These are phyloP conservation scores for Boletellus ananiceps DNA, from an alignment of 768 basidiomycete species.

Conservation along the genomic window DNA sequence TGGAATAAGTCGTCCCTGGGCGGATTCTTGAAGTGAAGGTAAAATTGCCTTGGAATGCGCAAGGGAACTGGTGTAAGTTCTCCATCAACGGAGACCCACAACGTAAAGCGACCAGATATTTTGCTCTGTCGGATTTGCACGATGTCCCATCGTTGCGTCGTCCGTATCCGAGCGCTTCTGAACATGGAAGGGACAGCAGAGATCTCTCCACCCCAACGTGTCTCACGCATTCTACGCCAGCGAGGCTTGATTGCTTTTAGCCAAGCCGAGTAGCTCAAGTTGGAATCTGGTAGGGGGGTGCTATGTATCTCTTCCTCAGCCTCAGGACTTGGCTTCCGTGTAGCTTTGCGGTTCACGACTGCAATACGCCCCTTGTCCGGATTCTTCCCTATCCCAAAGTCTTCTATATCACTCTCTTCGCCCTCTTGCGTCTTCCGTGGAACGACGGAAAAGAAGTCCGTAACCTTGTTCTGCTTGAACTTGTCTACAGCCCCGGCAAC, in stretches of 20 bases:
- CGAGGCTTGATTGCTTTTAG: constrained; percentile 68
- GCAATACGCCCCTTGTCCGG: constrained; percentile 42
- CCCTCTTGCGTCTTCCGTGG: constrained; percentile 10
- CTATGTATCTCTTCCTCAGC: constrained; percentile 25
- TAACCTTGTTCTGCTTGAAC: constrained; percentile 97
- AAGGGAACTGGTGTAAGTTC: constrained; percentile 78
- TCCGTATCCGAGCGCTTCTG: constrained; percentile 50
- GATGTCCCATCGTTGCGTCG: constrained; percentile 83
- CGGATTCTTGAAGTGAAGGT: constrained; percentile 79
- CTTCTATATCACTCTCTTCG: constrained; percentile 56
- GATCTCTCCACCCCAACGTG: constrained; percentile 39
- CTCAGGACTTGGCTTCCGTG: constrained; percentile 42
- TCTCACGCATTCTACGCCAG: constrained; percentile 64
- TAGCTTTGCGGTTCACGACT: constrained; percentile 47
- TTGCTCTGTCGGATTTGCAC: constrained; percentile 81
- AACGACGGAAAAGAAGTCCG: constrained; percentile 72
- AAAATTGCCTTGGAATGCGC: constrained; percentile 88
- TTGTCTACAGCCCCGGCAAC: constrained; percentile 89
- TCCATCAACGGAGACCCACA: constrained; percentile 84
- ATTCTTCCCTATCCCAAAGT: constrained; percentile 34
- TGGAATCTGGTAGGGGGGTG: constrained; percentile 58
- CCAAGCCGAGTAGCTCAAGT: constrained; percentile 68
- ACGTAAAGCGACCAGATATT: constrained; percentile 72
- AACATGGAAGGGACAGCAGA: constrained; percentile 70
- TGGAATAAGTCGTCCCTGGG: constrained; percentile 65